Conservation (phyloP, 768 basidiomycete genomes). For the Lactifluus subvellereus region DNA sequence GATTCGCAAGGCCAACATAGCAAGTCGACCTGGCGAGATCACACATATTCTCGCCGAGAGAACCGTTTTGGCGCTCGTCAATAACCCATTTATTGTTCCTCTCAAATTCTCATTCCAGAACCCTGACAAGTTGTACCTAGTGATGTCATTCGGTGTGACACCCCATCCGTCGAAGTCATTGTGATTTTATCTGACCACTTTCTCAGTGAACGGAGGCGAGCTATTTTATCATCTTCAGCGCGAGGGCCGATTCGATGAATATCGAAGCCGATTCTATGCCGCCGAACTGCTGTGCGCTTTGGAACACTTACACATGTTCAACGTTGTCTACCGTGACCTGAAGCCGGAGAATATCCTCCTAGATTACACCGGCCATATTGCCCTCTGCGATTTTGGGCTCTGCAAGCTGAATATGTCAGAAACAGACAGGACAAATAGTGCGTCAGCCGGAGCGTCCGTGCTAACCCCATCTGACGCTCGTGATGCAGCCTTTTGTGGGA, state of each 20-base stretch:
- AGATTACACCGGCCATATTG: conserved; percentile 97
- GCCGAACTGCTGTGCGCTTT: conserved; percentile 94
- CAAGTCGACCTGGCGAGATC: conserved; percentile 92
- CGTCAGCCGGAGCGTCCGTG: conserved; percentile 25
- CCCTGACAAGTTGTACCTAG: conserved; percentile 93
- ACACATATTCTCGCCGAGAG: conserved; percentile 97
- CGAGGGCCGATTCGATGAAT: conserved; percentile 93
- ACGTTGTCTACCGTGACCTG: conserved; percentile 96
- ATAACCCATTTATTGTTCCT: conserved; percentile 98
- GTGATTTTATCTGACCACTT: neutral
- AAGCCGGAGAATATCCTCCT: conserved; percentile 98
- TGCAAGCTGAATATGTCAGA: conserved; percentile 98
- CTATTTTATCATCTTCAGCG: conserved; percentile 96
- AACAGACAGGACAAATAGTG: conserved; percentile 95
- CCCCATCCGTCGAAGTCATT: neutral
- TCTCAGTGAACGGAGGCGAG: conserved; percentile 90
- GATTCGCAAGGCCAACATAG: conserved; percentile 96
- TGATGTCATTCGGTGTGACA: conserved; percentile 85
- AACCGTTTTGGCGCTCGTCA: conserved; percentile 93
- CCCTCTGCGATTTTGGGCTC: conserved; percentile 95
- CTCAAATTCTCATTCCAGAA: conserved; percentile 99
- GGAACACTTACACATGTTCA: conserved; percentile 95
- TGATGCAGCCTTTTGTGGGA: conserved; percentile 72
- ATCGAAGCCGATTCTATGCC: conserved; percentile 92
- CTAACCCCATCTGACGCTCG: conserved; percentile 13